Evolutionary conservation across 768 basidiomycete species (phyloP), one percentile per base, ranked within the genome.

Genomic region (Chlorophyllum brunneum): DNA sequence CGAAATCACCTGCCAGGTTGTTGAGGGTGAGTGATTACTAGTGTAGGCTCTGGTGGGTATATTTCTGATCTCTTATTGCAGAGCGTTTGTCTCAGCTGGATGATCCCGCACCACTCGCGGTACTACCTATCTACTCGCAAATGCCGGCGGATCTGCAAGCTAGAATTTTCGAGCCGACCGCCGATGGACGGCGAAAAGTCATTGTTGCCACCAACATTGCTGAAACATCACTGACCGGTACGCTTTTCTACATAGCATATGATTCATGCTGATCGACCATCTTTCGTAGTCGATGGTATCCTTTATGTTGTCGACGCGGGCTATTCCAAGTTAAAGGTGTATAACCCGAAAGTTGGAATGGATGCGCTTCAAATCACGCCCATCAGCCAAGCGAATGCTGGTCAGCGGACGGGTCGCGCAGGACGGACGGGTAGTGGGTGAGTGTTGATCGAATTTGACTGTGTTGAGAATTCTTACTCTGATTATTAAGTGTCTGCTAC

Each of bases 71-170:
- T 48, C 54, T 13, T 51, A 29, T 22, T 47, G 36, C 22, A 95
- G 97, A 99, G 68, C 92, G 97, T 24, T 73, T 98, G 33, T 78
- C 80, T 1, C 94, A 98, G 61, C 75, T 98, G n/a, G 88, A 95
- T 62, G 93, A 98, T 10, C 90, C 93, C 9, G 74, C 89, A 0
- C 82, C 87, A 2, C 71, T 98, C 22, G 86, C 94, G 1, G 85
- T 98, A n/a, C 74, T 99, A 26, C 97, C 97, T 5, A 99, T 98
- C 57, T 98, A 99, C 69, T 98, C 97, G 2, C 95, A 98, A 65
- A 98, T 98, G 97, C 97, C 97, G 8, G 97, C 97, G 5, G 97
- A 98, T 72, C 72, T 99, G 31, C 97, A 99, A 65, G 95, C 97
- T 20, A 95, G 93, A 67, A 99, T 99, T 55, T 98, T 98, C 61